Evolutionary conservation across 2,329 filamentous ascomycete genomes (phyloP), one percentile per base, ranked within the genome.

Genomic region (Penicillium sp.): DNA sequence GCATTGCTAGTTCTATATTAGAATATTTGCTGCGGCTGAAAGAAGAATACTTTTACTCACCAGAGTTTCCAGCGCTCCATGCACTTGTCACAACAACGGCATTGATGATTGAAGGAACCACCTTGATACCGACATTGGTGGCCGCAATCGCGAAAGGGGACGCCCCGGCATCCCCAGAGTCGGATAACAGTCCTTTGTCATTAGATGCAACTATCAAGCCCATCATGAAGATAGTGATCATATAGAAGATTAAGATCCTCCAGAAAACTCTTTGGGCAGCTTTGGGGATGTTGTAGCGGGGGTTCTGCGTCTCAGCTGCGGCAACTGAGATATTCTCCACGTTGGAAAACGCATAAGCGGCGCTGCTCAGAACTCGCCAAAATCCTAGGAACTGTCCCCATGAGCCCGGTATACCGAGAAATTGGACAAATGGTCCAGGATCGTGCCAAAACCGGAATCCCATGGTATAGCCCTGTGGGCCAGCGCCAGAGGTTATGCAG

Each of bases 161-260:
- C 5, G 47, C 47, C 18, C 47, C 39, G n/a, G 39, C 39, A 49
- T 49, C 47, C 13, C 47, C 47, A 13, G 47, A 49, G 16, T 49
- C 16, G 13, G 47, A 43, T 14, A 77, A 77, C 13, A 83, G 72
- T 3, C 68, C 67, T 1, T 67, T 61, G 52, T 81, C 75, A 52
- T 81, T 71, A 32, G 72, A 78, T 0, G 78, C 77, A 47, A 75
- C 45, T 11, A 77, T 18, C 18, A 59, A 22, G 27, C 46, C 47
- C 45, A 81, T 78, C 50, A 82, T 74, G 31, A 79, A 76, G 38
- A 83, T 81, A 13, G 77, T 75, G 2, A 83, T 67, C 4, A 81
- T 75, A 60, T 81, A 82, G 70, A 83, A 81, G 62, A 81, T 70
- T 10, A 81, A 63, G 14, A 83, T 71, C 22, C 81, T 80, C 60